Evolutionary conservation across 768 basidiomycete genomes (phyloP), one percentile per base, ranked within the genome.

Genomic region (Xerocomellus chrysenteron): DNA sequence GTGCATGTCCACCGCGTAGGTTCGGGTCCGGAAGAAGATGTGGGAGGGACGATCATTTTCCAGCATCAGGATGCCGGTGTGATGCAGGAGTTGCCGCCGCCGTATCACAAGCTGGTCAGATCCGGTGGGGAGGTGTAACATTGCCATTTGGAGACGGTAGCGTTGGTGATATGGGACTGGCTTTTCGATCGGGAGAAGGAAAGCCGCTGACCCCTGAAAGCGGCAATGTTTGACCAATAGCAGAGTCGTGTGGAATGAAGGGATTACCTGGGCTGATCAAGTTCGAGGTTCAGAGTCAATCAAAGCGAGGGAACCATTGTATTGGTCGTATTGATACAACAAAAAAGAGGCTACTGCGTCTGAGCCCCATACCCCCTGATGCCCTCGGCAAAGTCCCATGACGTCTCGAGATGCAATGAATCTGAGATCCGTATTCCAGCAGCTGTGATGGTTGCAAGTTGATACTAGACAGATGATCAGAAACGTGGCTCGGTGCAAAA

Each of bases 341-440:
- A 47, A 35, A 47, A 44, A 17, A 55, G 43, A 44, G 10, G 54
- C 59, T 79, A 95, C 80, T 93, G 89, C n/a, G 84, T 88, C 76
- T 96, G 92, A 32, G 90, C 80, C 28, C 94, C 94, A 68, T 96
- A 97, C 3, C 93, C 93, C 62, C 92, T 79, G 64, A 98, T 87
- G 21, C 85, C 86, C 72, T 98, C 96, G 16, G 94, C 96, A 67
- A 98, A 98, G 35, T 78, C 76, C 97, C 97, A 99, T 24, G 83
- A 75, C 2, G 96, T 97, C 59, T 87, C 82, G 5, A 92, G 73
- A 42, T 80, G 76, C 59, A 84, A 79, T 30, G 93, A 84, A 58
- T 92, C 93, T 1, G 91, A 90, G 56, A 99, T 91, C 10, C 71
- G 73, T 32, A 88, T 81, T 2, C 96, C 95, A 4, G 82, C 76